Evolutionary conservation across 2,329 filamentous ascomycete genomes (phyloP).

Genomic region (Diatrype stigma): DNA sequence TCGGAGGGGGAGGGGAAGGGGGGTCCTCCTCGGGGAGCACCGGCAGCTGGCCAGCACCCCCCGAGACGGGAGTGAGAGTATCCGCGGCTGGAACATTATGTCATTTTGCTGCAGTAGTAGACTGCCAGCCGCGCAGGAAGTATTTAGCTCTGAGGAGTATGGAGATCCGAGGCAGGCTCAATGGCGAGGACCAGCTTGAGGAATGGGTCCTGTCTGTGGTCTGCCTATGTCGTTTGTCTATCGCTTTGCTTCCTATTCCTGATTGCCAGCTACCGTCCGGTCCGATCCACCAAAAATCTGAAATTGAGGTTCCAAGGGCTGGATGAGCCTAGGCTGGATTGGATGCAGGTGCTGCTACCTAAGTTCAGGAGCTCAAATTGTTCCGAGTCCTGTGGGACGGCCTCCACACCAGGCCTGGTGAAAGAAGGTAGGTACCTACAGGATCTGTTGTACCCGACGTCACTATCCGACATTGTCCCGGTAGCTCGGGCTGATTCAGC

Average conservation of each 20-base stretch:
- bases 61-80: constrained; percentile 23
- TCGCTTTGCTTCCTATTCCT: too few species aligned
- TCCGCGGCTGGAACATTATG: constrained; percentile 29
- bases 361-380: constrained; percentile 19
- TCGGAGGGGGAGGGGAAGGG: constrained; percentile 20
- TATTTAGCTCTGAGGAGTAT: neutral
- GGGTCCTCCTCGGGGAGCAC: constrained; percentile 14
- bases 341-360: too few species aligned
- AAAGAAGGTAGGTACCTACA: too few species aligned
- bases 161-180: constrained; percentile 3
- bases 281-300: neutral
- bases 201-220: neutral
- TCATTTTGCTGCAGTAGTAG: constrained; percentile 13
- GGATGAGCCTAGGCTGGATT: constrained; percentile 22
- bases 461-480: neutral
- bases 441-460: too few species aligned
- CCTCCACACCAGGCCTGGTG: too few species aligned
- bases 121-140: neutral
- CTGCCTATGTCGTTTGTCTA: too few species aligned
- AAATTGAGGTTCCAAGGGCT: neutral
- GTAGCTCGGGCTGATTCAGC: too few species aligned
- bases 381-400: constrained; percentile 11
- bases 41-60: constrained; percentile 22
- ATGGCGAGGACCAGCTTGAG: neutral
- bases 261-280: neutral